Conservation (phyloP, 176 grass and related monocot species). For the Hordeum vulgare region MorexV3_pseudomolecules_assembly NC_058520.1:607114958-607115457, state of each 20-base stretch:
- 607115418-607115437: slow-evolving; percentile 72
- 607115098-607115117: neutral
- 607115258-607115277: slow-evolving; percentile 85
- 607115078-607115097: neutral
- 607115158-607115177: no score
- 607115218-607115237: neutral
- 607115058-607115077: neutral
- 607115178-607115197: no score
- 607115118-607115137: neutral
- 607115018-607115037: slow-evolving; percentile 93
- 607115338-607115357: slow-evolving; percentile 92
- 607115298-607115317: slow-evolving; percentile 96
- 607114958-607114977: slow-evolving; percentile 99
- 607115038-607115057: slow-evolving; percentile 50
- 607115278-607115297: slow-evolving; percentile 90
- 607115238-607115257: slow-evolving; percentile 17
- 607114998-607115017: slow-evolving; percentile 90
- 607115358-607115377: slow-evolving; percentile 84
- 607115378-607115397: slow-evolving; percentile 69
- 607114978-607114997: slow-evolving; percentile 72
- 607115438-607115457: neutral
- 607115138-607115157: no score
- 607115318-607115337: slow-evolving; percentile 92
- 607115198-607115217: no score
- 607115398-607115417: slow-evolving; percentile 94